Evolutionary conservation across 768 basidiomycete genomes (phyloP), one percentile per base, ranked within the genome.

Genomic region (Mycena amicta): DNA sequence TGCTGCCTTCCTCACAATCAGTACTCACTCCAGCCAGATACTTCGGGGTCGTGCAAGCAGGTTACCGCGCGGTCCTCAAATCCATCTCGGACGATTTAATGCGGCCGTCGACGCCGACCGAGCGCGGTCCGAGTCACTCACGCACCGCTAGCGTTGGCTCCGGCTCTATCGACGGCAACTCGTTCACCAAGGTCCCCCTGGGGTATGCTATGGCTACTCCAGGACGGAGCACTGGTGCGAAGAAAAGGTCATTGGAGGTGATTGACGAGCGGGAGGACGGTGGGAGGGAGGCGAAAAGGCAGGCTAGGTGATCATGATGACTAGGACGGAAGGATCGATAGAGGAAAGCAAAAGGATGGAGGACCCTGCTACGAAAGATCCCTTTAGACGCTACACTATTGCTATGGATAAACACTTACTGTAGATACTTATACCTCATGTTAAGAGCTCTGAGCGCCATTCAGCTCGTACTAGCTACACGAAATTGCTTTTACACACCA

Each of bases 21-120:
- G 46, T 30, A 57, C 27, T 4, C 13, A 39, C 23, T 16, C 25
- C 6, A 12, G 50, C 5, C 49, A 80, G 79, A 29, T 87, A 82
- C 66, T 79, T 79, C 40, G 83, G 84, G 2, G 72, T 90, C 11
- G 78, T 93, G 3, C 90, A 92, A 66, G 80, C 79, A 0, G 92
- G 85, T 0, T 93, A 87, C 67, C 80, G 86, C 12, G 73, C 68
- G 1, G 71, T 79, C 15, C 67, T 80, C 16, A 68, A 64, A 1
- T 57, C 62, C 20, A 63, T 78, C 53, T 60, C 63, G 3, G 61
- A 66, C 18, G 57, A 55, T 46, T 66, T 63, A 15, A 73, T 71
- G 3, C 78, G 78, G 12, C 76, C 77, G 0, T 72, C 65, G 11
- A 74, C 71, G 4, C 50, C 56, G 33, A 52, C 43, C 6, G 8